Percentiles rank a stretch among this genome's conserved stretches.
Conservation (phyloP, 2,329 filamentous ascomycete species). For the Penicillium griseofulvum region DNA sequence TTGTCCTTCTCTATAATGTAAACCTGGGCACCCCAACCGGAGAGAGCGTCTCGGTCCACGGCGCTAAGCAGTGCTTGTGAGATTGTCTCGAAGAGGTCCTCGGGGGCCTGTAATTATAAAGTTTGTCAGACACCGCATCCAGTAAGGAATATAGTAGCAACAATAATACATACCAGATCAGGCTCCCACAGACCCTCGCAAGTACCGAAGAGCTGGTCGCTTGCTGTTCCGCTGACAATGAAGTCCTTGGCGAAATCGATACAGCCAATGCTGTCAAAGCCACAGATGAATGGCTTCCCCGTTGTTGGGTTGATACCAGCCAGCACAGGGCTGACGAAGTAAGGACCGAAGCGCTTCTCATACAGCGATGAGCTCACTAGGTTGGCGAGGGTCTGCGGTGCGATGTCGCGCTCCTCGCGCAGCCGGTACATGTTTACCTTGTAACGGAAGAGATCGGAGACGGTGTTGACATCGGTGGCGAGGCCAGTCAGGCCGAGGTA, state of each 20-base stretch:
- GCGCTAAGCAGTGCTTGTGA: constrained; percentile 94
- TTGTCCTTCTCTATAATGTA: constrained; percentile 99
- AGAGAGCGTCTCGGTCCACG: constrained; percentile 92
- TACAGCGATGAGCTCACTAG: constrained; percentile 88
- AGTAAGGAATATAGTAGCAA: background rate
- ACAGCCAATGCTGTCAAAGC: constrained; percentile 98
- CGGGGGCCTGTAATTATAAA: constrained; percentile 62
- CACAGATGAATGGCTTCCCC: constrained; percentile 94
- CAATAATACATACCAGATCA: constrained; percentile 68
- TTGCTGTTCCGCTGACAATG: constrained; percentile 93
- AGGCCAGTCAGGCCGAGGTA: constrained; percentile 95
- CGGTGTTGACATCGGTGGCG: constrained; percentile 91
- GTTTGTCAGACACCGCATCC: background rate
- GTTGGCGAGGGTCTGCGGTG: constrained; percentile 92
- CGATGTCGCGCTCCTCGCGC: constrained; percentile 95
- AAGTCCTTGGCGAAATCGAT: constrained; percentile 99
- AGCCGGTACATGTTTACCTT: constrained; percentile 99
- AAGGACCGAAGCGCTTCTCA: constrained; percentile 93
- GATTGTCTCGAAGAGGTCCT: constrained; percentile 97
- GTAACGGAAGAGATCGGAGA: constrained; percentile 96
- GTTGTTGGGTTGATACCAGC: constrained; percentile 94
- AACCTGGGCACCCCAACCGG: constrained; percentile 96
- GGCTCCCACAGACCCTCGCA: constrained; percentile 98
- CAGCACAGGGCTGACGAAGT: constrained; percentile 92
- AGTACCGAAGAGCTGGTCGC: constrained; percentile 97